Evolutionary conservation across 495 filamentous ascomycete genomes (phyloP).

Genomic region (Trichoderma erinaceum): DNA sequence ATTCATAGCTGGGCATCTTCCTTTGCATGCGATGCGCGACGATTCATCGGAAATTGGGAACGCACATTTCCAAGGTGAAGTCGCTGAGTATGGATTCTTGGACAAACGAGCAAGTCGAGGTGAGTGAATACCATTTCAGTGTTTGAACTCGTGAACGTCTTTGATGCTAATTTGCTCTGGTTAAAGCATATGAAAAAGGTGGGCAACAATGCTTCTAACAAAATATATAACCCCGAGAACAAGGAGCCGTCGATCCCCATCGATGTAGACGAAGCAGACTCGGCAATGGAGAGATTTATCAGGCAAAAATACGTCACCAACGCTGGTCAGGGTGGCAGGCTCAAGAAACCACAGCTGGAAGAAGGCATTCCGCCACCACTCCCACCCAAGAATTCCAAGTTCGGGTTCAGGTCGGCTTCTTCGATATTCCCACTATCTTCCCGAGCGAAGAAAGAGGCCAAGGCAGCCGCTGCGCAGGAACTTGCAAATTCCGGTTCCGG

Average conservation of each 20-base stretch:
- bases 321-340: conserved; percentile 3
- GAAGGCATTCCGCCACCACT: conserved; percentile 65
- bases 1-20: conserved; percentile 61
- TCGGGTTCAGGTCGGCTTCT: conserved; percentile 69
- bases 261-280: conserved; percentile 85
- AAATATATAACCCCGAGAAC: conserved; percentile 78
- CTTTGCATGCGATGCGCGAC: conserved; percentile 96
- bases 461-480: conserved; percentile 22
- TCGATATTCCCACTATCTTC: conserved; percentile 55
- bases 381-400: conserved; percentile 77
- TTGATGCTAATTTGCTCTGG: background rate
- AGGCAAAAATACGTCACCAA: conserved; percentile 76
- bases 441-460: conserved; percentile 38
- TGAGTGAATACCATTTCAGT: conserved; percentile 34
- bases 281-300: conserved; percentile 89
- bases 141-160: background rate
- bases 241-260: conserved; percentile 74
- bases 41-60: conserved; percentile 93
- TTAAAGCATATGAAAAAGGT: conserved; percentile 84
- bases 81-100: conserved; percentile 96
- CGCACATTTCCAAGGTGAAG: conserved; percentile 97
- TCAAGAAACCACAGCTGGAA: conserved; percentile 37
- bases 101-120: conserved; percentile 92
- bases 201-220: conserved; percentile 80
- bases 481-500: conserved; percentile 22